These are phyloP conservation scores for Parachaetomium inaequale DNA, from an alignment of 495 filamentous ascomycete species.

Conservation along the genomic window DNA sequence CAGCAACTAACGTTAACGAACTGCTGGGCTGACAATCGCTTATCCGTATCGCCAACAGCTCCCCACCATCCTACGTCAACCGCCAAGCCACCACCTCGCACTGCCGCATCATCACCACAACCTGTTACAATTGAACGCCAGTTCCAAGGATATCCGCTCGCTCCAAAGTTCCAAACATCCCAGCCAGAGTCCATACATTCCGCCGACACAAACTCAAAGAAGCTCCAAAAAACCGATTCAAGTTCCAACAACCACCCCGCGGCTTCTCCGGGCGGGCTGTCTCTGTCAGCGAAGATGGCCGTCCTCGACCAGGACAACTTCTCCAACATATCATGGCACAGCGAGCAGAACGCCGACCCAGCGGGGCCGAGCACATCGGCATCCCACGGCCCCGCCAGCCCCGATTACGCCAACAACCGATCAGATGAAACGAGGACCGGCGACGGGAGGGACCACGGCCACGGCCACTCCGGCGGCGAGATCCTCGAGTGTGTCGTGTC, in stretches of 20 bases:
- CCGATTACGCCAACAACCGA: slow-evolving; percentile 23
- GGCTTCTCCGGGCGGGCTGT: neutral
- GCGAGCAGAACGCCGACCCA: slow-evolving; percentile 29
- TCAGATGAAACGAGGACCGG: slow-evolving; percentile 24
- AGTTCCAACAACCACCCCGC: neutral
- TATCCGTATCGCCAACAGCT: too few relatives aligned
- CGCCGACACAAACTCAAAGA: neutral
- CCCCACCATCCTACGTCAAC: slow-evolving; percentile 12
- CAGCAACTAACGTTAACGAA: too few relatives aligned
- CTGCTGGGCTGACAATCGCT: too few relatives aligned
- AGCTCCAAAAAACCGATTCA: neutral
- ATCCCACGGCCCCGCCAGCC: slow-evolving; percentile 18
- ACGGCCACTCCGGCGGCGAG: slow-evolving; percentile 70
- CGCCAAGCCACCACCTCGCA: neutral
- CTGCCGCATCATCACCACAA: neutral
- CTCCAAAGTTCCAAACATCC: too few relatives aligned
- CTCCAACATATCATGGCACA: slow-evolving; percentile 50
- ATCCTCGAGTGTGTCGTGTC: slow-evolving; percentile 78
- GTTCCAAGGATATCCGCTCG: neutral
- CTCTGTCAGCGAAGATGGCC: slow-evolving; percentile 33
- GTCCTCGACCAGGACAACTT: slow-evolving; percentile 50
- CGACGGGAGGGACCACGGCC: slow-evolving; percentile 42
- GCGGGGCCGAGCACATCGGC: slow-evolving; percentile 20
- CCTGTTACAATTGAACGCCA: neutral
- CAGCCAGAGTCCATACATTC: neutral